Evolutionary conservation across 306 rosid species (phyloP).

Genomic region (Senna siamea): DNA sequence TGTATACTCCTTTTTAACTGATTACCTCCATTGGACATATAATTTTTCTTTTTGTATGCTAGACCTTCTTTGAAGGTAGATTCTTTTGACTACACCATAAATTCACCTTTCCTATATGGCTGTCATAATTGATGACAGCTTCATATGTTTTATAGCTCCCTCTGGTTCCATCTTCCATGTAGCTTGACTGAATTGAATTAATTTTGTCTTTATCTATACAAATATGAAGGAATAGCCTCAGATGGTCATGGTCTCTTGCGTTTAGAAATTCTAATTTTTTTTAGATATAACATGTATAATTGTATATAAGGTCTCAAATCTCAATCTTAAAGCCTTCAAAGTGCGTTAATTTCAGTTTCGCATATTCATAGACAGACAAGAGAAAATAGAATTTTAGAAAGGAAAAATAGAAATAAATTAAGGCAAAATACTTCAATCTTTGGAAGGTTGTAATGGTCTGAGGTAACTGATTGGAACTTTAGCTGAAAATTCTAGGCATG

Average conservation of each 20-base stretch:
- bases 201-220: not conserved
- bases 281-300: not conserved
- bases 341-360: not conserved
- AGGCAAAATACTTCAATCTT: conserved; percentile 19
- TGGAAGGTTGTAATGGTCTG: conserved; percentile 28
- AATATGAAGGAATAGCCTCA: not conserved
- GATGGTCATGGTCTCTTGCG: not conserved
- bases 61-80: not conserved
- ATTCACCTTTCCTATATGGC: not conserved
- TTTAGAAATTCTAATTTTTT: not conserved
- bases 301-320: not conserved
- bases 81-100: conserved; percentile 8
- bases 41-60: not conserved
- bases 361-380: not conserved
- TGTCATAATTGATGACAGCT: not conserved
- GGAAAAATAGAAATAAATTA: not conserved
- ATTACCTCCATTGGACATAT: not conserved
- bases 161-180: conserved; percentile 17
- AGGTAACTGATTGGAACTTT: conserved; percentile 17
- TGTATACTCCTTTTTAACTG: not conserved
- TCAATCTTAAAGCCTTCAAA: conserved; percentile 1
- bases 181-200: not conserved
- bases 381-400: not conserved
- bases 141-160: conserved; percentile 21
- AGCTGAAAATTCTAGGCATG: conserved; percentile 7